Base-by-base conservation (phyloP, 257 asterid species). In the Solanum dulcamara region DNA sequence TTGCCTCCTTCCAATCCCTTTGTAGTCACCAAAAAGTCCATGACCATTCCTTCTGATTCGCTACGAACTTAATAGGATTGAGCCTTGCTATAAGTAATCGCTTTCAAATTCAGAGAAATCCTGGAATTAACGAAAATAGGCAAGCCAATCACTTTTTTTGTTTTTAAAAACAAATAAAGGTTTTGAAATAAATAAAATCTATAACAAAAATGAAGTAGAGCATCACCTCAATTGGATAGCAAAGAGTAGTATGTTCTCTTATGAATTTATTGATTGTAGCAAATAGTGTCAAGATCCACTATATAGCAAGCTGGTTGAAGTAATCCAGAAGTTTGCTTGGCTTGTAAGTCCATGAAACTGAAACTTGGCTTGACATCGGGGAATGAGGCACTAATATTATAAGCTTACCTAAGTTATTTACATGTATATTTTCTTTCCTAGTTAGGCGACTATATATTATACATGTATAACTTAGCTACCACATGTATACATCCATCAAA, bases 1-100 rank as follows among this genome's bases (percentile, higher is more conserved):
- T 84, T 72, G 51, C 81, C 62, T 55, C 68, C 53, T 72, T 26
- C 35, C 20, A 24, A 53, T 62, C 62, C 53, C 53, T 57, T 50
- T 83, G 82, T 87, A 42, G 87, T 86, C 50, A 92, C 93, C 26
- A 60, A 38, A 59, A 92, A 90, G 68, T 89, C 91, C 93, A 87
- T 89, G 74, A 8, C 5, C 44, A 32, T 68, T 46, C 3, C 53
- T 33, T 30, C 2, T 33, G 35, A 33, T 2, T 33, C 2, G 40
- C 13, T 55, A 3, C 13, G 3, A 8, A 51, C 4, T 70, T 18
- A 7, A 26, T 7, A 26, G 33, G 17, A 4, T 13, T 3, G 33
- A 6, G 51, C 13, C 64, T 85, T 28, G 15, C 53, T 71, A 62
- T 62, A 77, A 13, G 80, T 75, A 1, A 59, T 44, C n/a, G 3